These are phyloP conservation scores for Tuber indicum DNA, from an alignment of 495 filamentous ascomycete species.

Conservation along the genomic window DNA sequence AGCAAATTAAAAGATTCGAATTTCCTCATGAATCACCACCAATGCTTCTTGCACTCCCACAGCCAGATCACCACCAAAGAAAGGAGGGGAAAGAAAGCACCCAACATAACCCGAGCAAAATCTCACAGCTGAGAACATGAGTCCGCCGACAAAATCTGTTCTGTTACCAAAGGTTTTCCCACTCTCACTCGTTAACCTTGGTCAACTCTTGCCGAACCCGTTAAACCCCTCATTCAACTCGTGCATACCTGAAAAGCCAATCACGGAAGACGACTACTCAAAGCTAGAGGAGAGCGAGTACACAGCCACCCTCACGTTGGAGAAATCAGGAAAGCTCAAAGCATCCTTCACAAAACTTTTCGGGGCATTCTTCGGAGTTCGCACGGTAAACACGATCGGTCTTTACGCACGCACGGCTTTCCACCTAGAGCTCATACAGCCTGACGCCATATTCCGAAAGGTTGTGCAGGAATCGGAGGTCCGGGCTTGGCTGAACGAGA, in stretches of 20 bases:
- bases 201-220: conserved; percentile 1
- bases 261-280: neutral
- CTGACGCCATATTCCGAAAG: neutral
- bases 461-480: neutral
- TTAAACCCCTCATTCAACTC: neutral
- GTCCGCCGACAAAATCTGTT: neutral
- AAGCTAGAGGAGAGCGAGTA: neutral
- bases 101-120: neutral
- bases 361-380: neutral
- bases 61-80: neutral
- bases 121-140: neutral
- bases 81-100: neutral
- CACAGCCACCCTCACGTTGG: neutral
- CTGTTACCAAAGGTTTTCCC: neutral
- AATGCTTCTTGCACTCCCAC: neutral
- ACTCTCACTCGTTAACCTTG: neutral
- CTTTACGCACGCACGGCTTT: neutral
- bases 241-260: neutral
- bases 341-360: neutral
- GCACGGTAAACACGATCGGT: neutral
- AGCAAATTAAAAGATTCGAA: neutral
- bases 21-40: neutral
- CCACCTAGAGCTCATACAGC: neutral
- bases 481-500: neutral
- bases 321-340: neutral